Evolutionary conservation across 768 basidiomycete genomes (phyloP), one percentile per base, ranked within the genome.

Genomic region (Kwoniella dendrophila): DNA sequence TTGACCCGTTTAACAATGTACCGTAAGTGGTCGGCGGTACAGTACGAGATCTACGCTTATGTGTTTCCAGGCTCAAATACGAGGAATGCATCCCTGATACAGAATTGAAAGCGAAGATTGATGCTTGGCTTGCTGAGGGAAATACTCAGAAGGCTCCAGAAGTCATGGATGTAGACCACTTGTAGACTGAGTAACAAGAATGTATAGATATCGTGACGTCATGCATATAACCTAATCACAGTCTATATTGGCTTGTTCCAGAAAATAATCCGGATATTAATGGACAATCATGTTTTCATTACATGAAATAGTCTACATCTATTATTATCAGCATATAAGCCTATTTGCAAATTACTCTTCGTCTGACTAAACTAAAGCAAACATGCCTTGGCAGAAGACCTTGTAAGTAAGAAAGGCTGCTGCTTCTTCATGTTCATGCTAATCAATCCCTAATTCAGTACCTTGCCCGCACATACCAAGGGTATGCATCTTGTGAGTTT

Each of bases 1-100:
- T 86, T 55, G 96, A 99, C 79, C 96, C 96, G 0, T 99, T 98
- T 85, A 99, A 97, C 79, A 88, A 96, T 29, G 81, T 83, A 33
- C 91, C 95, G 93, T 92, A 70, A 67, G 86, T 80, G 4, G 1
- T 44, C 22, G 2, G 32, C 53, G 32, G 38, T 30, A 36, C 5
- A 29, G 20, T 10, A 20, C 8, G n/a, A 34, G 2, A 20, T 0
- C 22, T 32, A 12, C 27, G 32, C 36, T 63, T 30, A 44, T 50
- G 29, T 56, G 43, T 18, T 16, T 20, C 4, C 29, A 75, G 65
- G 44, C 71, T 79, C 32, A 79, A 67, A 48, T 60, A 68, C 38
- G 77, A 79, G 56, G 73, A 78, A 18, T 76, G 52, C 22, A 59
- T 71, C 36, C 34, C 73, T 86, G 90, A 88, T 68, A 73, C 79